Percentiles rank a stretch among this genome's conserved stretches.
Conservation (phyloP, 768 basidiomycete species). For the Stropharia rugosoannulata region DNA sequence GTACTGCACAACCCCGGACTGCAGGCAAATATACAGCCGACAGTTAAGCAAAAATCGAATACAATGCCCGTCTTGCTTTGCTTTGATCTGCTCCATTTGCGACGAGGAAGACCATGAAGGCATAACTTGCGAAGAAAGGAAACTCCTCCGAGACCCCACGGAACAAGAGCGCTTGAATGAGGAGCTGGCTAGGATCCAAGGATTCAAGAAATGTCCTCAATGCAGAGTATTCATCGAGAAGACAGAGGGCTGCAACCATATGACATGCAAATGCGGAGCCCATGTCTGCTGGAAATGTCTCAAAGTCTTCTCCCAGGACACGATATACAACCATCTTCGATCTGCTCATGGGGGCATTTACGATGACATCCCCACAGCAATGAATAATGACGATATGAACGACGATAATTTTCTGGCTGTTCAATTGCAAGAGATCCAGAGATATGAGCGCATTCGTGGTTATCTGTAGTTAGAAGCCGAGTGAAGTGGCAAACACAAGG, state of each 20-base stretch:
- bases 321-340: slow-evolving; percentile 36
- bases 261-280: slow-evolving; percentile 47
- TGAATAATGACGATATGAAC: neutral
- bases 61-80: slow-evolving; percentile 54
- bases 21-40: slow-evolving; percentile 60
- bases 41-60: slow-evolving; percentile 23
- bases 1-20: slow-evolving; percentile 75
- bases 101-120: slow-evolving; percentile 49
- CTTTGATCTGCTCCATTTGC: slow-evolving; percentile 46
- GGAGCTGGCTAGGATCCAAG: slow-evolving; percentile 34
- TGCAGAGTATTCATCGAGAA: slow-evolving; percentile 49
- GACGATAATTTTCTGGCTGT: slow-evolving; percentile 5
- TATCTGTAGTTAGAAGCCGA: too few species aligned
- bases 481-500: too few species aligned
- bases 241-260: slow-evolving; percentile 54
- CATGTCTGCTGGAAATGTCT: slow-evolving; percentile 61
- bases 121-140: slow-evolving; percentile 44
- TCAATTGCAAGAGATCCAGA: slow-evolving; percentile 10
- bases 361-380: slow-evolving; percentile 7
- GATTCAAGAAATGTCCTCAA: slow-evolving; percentile 46
- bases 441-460: slow-evolving; percentile 2
- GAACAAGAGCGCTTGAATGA: slow-evolving; percentile 42
- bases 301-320: slow-evolving; percentile 29
- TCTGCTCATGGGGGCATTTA: slow-evolving; percentile 17
- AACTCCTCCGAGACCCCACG: slow-evolving; percentile 29